Conservation (phyloP, 495 filamentous ascomycete species). For the Penicillium canariense region DNA sequence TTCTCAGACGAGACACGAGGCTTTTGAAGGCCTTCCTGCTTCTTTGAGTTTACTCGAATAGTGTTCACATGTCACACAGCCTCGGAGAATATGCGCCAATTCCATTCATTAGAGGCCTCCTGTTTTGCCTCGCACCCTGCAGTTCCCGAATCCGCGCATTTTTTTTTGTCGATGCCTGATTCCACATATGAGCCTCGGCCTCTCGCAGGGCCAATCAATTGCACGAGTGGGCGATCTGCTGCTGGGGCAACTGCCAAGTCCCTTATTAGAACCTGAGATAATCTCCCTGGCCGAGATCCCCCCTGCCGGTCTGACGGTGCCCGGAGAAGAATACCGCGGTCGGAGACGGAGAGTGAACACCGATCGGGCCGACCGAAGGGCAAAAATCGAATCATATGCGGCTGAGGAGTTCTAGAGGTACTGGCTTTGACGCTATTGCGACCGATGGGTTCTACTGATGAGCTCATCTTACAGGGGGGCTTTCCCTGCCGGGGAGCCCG, state of each 20-base stretch:
- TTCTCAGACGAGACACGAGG: not conserved
- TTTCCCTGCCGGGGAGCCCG: not conserved
- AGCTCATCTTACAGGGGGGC: constrained; percentile 4
- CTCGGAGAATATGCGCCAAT: not conserved
- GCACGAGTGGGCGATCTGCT: not conserved
- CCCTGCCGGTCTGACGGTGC: not conserved
- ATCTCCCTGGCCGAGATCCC: not conserved
- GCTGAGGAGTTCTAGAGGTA: not conserved
- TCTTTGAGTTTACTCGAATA: not conserved
- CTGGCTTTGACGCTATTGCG: not conserved
- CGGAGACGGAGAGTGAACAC: constrained; percentile 4
- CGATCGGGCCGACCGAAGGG: constrained; percentile 7
- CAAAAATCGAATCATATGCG: not conserved
- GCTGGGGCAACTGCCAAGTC: constrained; percentile 1
- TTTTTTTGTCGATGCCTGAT: not conserved
- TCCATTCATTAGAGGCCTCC: not conserved
- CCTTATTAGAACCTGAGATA: not conserved
- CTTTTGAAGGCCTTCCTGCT: not conserved
- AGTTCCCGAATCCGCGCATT: not conserved
- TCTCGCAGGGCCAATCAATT: not conserved
- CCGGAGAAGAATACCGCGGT: not conserved
- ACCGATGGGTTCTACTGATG: not conserved
- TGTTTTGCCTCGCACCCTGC: not conserved
- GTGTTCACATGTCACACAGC: not conserved
- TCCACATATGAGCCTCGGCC: constrained; percentile 1